Evolutionary conservation across 352 stramenopile species (phyloP).

Genomic region (Phytophthora gonapodyides): DNA sequence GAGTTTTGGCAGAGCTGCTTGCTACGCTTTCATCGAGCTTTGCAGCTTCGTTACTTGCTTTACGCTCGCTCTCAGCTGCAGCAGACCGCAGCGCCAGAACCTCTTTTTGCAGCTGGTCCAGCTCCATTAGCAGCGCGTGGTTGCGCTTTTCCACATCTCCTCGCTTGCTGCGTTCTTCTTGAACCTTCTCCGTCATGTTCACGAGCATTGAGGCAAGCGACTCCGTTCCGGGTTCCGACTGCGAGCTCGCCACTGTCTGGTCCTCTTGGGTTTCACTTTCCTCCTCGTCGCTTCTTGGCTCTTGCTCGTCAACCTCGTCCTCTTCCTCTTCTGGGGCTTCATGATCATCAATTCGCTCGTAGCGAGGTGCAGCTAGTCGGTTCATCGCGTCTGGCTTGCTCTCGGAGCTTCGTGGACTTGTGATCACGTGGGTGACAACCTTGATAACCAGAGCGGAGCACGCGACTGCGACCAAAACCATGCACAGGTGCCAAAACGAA

Average conservation of each 20-base stretch:
- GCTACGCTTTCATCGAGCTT: neutral
- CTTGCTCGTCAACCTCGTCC: conserved; percentile 16
- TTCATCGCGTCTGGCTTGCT: conserved; percentile 17
- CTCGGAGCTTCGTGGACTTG: neutral
- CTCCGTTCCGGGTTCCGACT: conserved; percentile 20
- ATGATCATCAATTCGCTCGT: conserved; percentile 13
- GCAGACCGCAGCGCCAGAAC: conserved; percentile 60
- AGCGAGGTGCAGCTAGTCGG: neutral
- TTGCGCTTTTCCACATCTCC: conserved; percentile 67
- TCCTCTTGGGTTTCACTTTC: conserved; percentile 6
- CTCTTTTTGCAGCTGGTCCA: conserved; percentile 70
- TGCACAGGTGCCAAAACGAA: neutral
- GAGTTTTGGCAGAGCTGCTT: conserved; percentile 13
- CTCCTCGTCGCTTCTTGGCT: conserved; percentile 18
- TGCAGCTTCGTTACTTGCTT: neutral
- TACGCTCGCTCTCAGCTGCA: conserved; percentile 18
- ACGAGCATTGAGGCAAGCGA: conserved; percentile 60
- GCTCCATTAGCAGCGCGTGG: conserved; percentile 64
- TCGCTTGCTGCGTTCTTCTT: conserved; percentile 55
- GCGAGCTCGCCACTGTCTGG: neutral
- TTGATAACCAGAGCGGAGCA: neutral
- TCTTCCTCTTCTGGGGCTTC: conserved; percentile 10
- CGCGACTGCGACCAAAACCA: neutral
- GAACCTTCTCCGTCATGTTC: conserved; percentile 66
- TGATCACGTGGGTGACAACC: neutral